A percentile compares a stretch with the other conserved stretches of the same genome.
Conservation (phyloP, 176 grass and related monocot genomes). For the Paspalum notatum region DNA sequence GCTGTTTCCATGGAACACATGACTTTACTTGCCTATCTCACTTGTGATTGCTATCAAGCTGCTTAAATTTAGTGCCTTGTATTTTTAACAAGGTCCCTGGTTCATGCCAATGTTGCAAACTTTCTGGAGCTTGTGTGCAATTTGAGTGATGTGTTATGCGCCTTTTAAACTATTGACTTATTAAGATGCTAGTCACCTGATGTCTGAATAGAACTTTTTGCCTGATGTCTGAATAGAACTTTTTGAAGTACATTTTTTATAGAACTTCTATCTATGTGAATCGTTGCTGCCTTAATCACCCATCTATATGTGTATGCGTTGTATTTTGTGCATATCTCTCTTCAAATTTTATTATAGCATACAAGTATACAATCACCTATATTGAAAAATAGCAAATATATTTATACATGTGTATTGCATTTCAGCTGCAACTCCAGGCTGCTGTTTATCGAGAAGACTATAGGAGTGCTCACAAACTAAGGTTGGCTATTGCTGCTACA, state of each 20-base stretch:
- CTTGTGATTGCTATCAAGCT: background rate
- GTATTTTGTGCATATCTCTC: constrained; percentile 11
- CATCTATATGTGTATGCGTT: background rate
- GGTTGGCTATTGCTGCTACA: constrained; percentile 70
- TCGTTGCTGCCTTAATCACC: constrained; percentile 20
- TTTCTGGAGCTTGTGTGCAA: background rate
- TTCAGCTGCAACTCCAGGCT: constrained; percentile 76
- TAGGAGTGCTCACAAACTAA: constrained; percentile 80
- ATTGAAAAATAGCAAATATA: constrained; percentile 26
- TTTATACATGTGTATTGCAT: constrained; percentile 41
- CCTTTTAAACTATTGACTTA: background rate
- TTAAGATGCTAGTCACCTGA: background rate
- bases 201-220: background rate
- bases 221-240: background rate
- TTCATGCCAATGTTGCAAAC: constrained; percentile 15
- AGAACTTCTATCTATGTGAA: background rate
- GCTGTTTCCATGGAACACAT: background rate
- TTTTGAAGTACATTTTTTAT: no score
- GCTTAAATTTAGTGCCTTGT: background rate
- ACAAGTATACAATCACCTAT: constrained; percentile 16
- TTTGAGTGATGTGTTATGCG: constrained; percentile 5
- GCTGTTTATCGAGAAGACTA: constrained; percentile 82
- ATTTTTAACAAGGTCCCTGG: background rate
- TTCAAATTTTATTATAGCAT: constrained; percentile 6
- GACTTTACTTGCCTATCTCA: background rate